A percentile compares a stretch with the other conserved stretches of the same genome.
phyloP scores from a whole-genome alignment of 352 stramenopile genomes.

The Phytophthora brassicae region DNA sequence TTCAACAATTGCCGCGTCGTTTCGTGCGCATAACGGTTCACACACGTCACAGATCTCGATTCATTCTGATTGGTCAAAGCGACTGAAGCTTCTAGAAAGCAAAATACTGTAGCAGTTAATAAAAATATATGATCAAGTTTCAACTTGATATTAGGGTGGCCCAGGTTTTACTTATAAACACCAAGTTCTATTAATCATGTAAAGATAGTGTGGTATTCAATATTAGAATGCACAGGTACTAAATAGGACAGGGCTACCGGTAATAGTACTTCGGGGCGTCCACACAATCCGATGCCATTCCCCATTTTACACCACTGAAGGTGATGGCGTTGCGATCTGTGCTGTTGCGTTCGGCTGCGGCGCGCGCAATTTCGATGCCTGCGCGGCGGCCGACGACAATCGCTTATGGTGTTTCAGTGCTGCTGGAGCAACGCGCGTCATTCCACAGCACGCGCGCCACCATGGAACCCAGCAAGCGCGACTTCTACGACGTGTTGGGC shows the following conservation, averaged over 20 bases:
- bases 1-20: slow-evolving; percentile 17
- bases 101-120: no score
- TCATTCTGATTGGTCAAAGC: slow-evolving; percentile 20
- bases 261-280: no score
- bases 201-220: no score
- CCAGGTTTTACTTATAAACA: no score
- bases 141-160: no score
- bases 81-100: slow-evolving; percentile 28
- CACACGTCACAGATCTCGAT: slow-evolving; percentile 33
- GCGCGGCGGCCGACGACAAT: neutral
- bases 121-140: no score
- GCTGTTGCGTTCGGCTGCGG: slow-evolving; percentile 30
- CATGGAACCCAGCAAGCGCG: slow-evolving; percentile 75
- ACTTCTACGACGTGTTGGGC: slow-evolving; percentile 97
- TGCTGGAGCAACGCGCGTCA: slow-evolving; percentile 23
- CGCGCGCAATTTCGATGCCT: slow-evolving; percentile 9
- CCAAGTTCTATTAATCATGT: no score
- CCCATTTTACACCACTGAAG: slow-evolving; percentile 4
- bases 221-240: no score
- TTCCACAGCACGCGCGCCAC: slow-evolving; percentile 72
- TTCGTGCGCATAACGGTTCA: slow-evolving; percentile 25
- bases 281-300: no score
- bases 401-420: slow-evolving; percentile 4
- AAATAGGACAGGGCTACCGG: no score
- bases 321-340: slow-evolving; percentile 34